Conservation (phyloP, 305 asterid species). For the Galium porrigens region DNA sequence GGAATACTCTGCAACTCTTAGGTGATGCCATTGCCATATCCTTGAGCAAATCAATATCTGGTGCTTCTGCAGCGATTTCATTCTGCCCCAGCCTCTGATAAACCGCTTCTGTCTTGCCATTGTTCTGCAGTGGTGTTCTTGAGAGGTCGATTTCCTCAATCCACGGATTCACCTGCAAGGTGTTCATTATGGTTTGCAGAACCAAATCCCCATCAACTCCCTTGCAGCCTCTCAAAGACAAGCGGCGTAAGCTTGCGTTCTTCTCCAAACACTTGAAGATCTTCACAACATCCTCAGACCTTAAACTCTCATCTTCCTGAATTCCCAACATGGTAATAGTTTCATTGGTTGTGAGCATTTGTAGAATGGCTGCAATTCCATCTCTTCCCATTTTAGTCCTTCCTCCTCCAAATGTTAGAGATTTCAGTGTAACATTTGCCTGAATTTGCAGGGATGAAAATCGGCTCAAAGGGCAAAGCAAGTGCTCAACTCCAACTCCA, state of each 20-base stretch:
- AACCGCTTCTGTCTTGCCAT: conserved; percentile 48
- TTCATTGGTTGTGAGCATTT: conserved; percentile 52
- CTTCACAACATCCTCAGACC: conserved; percentile 33
- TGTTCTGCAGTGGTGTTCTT: conserved; percentile 53
- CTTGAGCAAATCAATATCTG: conserved; percentile 44
- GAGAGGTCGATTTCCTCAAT: conserved; percentile 57
- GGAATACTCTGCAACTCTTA: conserved; percentile 54
- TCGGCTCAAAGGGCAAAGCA: conserved; percentile 65
- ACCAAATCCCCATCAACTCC: conserved; percentile 64
- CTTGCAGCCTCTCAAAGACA: conserved; percentile 65
- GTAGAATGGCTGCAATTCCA: conserved; percentile 49
- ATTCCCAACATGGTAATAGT: conserved; percentile 46
- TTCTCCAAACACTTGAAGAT: conserved; percentile 58
- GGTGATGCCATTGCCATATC: conserved; percentile 55
- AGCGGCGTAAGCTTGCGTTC: conserved; percentile 39
- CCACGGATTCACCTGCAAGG: conserved; percentile 73
- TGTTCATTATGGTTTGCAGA: conserved; percentile 41
- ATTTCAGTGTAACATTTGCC: conserved; percentile 50
- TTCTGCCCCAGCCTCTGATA: conserved; percentile 44
- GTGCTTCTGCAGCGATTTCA: conserved; percentile 27
- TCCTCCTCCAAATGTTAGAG: conserved; percentile 50
- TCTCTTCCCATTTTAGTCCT: conserved; percentile 53
- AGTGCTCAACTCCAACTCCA: conserved; percentile 61
- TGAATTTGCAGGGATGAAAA: conserved; percentile 61
- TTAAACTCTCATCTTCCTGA: conserved; percentile 47